Conservation (phyloP, 768 basidiomycete genomes). For the Lactifluus piperatus region DNA sequence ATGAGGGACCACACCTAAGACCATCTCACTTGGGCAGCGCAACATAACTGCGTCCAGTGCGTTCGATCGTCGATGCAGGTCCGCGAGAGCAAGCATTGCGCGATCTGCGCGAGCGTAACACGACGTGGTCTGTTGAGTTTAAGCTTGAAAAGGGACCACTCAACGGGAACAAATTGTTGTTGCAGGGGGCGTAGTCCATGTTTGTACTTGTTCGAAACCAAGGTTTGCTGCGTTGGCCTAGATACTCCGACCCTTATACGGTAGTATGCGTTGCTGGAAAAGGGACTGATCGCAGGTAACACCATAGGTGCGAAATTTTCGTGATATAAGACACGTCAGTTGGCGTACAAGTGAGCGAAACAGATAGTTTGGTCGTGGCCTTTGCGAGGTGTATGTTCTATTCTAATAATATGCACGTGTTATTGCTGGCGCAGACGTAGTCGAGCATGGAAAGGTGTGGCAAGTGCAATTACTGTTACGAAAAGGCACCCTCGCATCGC, state of each 20-base stretch:
- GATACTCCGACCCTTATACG: background rate
- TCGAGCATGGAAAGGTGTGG: slow-evolving; percentile 27
- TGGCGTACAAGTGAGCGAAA: slow-evolving; percentile 65
- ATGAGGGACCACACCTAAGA: too few relatives aligned
- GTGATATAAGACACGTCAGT: slow-evolving; percentile 91
- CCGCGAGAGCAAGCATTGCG: background rate
- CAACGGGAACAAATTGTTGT: background rate
- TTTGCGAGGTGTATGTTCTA: slow-evolving; percentile 38
- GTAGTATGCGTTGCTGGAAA: too few relatives aligned
- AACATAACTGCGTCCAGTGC: too few relatives aligned
- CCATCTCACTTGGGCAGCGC: too few relatives aligned
- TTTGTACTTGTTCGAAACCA: background rate
- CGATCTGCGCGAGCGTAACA: background rate
- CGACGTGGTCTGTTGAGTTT: background rate
- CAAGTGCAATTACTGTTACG: background rate
- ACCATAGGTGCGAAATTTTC: too few relatives aligned
- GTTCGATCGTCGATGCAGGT: background rate
- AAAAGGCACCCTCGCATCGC: background rate
- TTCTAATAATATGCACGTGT: background rate
- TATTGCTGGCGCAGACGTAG: background rate
- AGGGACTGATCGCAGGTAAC: too few relatives aligned
- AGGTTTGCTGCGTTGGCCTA: background rate
- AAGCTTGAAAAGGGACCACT: background rate
- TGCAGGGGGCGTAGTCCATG: slow-evolving; percentile 31
- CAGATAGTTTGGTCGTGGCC: slow-evolving; percentile 65